Conservation (phyloP, 306 rosid genomes). For the Glycine soja region DNA sequence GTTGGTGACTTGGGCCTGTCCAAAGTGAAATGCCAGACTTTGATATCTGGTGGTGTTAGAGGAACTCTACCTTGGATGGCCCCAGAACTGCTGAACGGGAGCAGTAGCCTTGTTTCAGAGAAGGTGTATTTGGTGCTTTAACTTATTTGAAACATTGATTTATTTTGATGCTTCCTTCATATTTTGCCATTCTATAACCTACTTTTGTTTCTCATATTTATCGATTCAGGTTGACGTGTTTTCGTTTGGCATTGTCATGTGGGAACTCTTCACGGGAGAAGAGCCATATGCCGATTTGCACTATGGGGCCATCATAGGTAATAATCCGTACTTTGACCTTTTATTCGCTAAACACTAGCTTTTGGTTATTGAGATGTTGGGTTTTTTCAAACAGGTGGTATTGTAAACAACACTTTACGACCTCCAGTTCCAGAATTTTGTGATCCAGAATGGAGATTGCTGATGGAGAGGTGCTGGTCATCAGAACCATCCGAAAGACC, state of each 20-base stretch:
- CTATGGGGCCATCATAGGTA: conserved; percentile 96
- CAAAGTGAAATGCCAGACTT: conserved; percentile 90
- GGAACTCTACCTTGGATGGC: conserved; percentile 99
- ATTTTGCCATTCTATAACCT: neutral
- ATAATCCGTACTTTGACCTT: conserved; percentile 43
- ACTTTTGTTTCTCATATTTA: conserved; percentile 4
- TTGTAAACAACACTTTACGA: conserved; percentile 90
- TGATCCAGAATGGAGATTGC: conserved; percentile 75
- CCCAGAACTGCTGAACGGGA: conserved; percentile 94
- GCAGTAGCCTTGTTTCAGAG: conserved; percentile 92
- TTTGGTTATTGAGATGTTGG: conserved; percentile 34
- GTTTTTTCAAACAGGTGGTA: conserved; percentile 68
- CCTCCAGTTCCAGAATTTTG: conserved; percentile 76
- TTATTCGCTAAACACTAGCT: neutral
- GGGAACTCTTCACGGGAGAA: conserved; percentile 97
- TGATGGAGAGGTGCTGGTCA: conserved; percentile 95
- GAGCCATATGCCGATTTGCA: conserved; percentile 93
- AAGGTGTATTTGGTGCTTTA: conserved; percentile 56
- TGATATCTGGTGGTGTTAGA: conserved; percentile 93
- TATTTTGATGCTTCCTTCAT: conserved; percentile 15
- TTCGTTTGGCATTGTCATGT: conserved; percentile 88
- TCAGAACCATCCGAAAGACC: conserved; percentile 87
- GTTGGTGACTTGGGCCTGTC: conserved; percentile 97
- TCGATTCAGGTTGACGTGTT: conserved; percentile 83
- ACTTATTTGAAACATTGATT: conserved; percentile 32